Conservation (phyloP, 148 eudicot species). For the Limonium bicolor region DNA sequence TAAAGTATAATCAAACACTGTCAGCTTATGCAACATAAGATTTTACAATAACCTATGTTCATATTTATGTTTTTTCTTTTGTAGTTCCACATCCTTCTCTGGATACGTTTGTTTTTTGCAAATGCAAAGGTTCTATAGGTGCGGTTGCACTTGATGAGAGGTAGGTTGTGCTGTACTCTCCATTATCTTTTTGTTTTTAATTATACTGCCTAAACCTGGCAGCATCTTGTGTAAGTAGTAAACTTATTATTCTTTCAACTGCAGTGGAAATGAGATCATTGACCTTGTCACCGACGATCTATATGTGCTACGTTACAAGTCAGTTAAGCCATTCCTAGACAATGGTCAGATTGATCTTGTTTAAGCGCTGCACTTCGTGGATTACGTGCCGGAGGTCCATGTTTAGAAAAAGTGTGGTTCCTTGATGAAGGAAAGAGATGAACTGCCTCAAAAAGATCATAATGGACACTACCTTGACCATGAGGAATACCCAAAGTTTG, state of each 20-base stretch:
- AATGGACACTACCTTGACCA: no score
- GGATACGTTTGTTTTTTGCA: conserved; percentile 69
- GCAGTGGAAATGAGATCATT: conserved; percentile 75
- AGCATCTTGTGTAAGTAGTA: background rate
- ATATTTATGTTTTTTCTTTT: background rate
- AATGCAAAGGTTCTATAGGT: conserved; percentile 62
- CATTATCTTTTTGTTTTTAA: background rate
- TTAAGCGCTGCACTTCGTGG: no score
- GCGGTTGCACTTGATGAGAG: conserved; percentile 77
- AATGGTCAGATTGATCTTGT: conserved; percentile 71
- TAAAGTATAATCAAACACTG: no score
- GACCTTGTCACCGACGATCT: conserved; percentile 68
- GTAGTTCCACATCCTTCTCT: conserved; percentile 64
- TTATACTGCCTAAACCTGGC: background rate
- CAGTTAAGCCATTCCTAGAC: conserved; percentile 63
- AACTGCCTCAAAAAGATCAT: no score
- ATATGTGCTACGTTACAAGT: conserved; percentile 73
- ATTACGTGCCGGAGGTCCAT: no score
- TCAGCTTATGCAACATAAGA: no score
- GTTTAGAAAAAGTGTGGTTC: no score
- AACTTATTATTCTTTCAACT: background rate
- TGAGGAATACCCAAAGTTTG: no score
- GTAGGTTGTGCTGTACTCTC: conserved; percentile 14
- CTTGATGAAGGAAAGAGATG: no score
- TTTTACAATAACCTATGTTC: no score